Evolutionary conservation across 1,284 basidiomycete genomes (phyloP), one percentile per base, ranked within the genome.

Genomic region (Flammula alnicola): DNA sequence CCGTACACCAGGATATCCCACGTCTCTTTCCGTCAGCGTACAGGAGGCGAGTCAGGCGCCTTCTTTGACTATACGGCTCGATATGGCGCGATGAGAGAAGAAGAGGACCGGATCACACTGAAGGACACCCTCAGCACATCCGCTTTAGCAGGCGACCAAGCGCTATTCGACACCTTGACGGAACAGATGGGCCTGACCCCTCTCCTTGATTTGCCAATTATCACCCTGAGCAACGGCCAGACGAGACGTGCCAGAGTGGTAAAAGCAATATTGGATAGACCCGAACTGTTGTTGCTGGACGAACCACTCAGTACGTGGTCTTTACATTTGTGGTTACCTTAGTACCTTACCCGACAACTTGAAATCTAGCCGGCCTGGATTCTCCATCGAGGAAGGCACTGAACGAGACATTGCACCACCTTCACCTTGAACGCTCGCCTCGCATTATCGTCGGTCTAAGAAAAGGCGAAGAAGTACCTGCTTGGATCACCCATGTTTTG

Each of bases 21-120:
- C 38, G 86, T 94, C 4, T 87, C 88, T 0, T 94, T 94, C 61
- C 79, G 85, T 0, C 83, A 89, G 51, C 78, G 85, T 32, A 72
- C 76, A 3, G 75, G 72, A 35, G 72, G 78, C 0, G 69, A 78
- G 0, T 80, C 83, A 0, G 84, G 87, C 5, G 90, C 80, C n/a
- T 98, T 97, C 68, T 89, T 89, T 53, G 94, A 97, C 69, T 96
- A 89, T 63, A 91, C 92, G 0, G 91, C 93, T 1, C 83, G 93
- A 3, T 98, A 95, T 63, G 93, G 91, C 17, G 86, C 90, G 0
- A 78, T 95, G 30, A 77, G 88, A 14, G 93, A 95, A 30, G 90
- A 88, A 62, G 92, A 95, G 26, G 64, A 63, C 63, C 76, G 79
- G 27, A 64, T 82, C 45, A 94, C 91, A 0, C 73, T 93, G 3